phyloP scores from a whole-genome alignment of 1,284 basidiomycete genomes.

The Cutaneotrichosporon arboriforme region DNA sequence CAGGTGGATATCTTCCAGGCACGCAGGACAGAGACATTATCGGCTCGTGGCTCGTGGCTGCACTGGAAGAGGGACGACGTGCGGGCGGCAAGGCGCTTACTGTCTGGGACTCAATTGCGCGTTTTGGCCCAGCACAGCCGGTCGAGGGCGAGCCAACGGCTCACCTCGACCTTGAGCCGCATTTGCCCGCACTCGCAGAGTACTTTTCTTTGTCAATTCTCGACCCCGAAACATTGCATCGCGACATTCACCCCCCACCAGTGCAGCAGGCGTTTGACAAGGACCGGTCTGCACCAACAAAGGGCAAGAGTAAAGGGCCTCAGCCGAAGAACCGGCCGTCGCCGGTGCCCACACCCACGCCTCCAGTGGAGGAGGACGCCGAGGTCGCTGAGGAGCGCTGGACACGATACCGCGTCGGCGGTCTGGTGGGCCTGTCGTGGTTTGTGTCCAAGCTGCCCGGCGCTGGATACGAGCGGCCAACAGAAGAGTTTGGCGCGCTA shows the following conservation, averaged over 20 bases:
- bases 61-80: slow-evolving; percentile 42
- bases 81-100: slow-evolving; percentile 33
- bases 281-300: slow-evolving; percentile 19
- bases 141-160: slow-evolving; percentile 5
- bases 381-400: slow-evolving; percentile 57
- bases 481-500: slow-evolving; percentile 25
- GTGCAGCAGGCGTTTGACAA: slow-evolving; percentile 22
- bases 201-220: slow-evolving; percentile 53
- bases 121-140: slow-evolving; percentile 12
- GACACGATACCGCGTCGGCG: slow-evolving; percentile 65
- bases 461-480: slow-evolving; percentile 17
- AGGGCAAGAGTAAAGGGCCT: slow-evolving; percentile 10
- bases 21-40: slow-evolving; percentile 69
- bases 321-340: slow-evolving; percentile 10
- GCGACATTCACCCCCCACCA: slow-evolving; percentile 61
- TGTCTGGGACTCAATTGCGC: slow-evolving; percentile 32
- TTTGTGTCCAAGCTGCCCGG: slow-evolving; percentile 30
- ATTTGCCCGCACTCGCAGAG: slow-evolving; percentile 42
- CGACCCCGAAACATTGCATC: slow-evolving; percentile 62
- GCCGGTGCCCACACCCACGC: slow-evolving; percentile 10
- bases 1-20: slow-evolving; percentile 38
- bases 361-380: slow-evolving; percentile 28
- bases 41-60: slow-evolving; percentile 64
- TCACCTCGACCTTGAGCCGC: slow-evolving; percentile 45
- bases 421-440: slow-evolving; percentile 65